Percentiles rank a stretch among this genome's conserved stretches.
These are phyloP conservation scores for Starmera pachycereana DNA, from an alignment of 805 yeast genomes.

Conservation along the genomic window DNA sequence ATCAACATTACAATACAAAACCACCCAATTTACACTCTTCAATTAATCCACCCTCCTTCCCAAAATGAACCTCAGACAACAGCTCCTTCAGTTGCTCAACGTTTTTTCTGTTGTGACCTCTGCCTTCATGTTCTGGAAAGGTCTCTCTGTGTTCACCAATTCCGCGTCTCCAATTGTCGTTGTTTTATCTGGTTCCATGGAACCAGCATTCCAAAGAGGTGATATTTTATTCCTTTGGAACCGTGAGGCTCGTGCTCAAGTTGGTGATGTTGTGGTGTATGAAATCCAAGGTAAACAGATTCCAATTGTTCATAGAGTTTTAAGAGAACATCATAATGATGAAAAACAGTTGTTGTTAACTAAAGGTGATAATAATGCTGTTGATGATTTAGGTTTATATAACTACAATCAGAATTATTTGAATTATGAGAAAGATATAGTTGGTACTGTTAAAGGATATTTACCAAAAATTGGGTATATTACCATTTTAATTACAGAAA, in stretches of 20 bases:
- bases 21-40: not conserved
- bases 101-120: slow-evolving; percentile 75
- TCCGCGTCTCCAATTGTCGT: slow-evolving; percentile 93
- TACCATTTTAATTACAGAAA: slow-evolving; percentile 86
- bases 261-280: slow-evolving; percentile 93
- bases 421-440: slow-evolving; percentile 65
- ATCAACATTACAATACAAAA: not conserved
- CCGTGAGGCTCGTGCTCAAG: slow-evolving; percentile 51
- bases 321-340: slow-evolving; percentile 64
- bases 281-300: slow-evolving; percentile 69
- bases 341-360: slow-evolving; percentile 67
- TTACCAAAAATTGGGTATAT: slow-evolving; percentile 84
- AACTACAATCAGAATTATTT: slow-evolving; percentile 67
- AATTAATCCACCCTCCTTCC: no score
- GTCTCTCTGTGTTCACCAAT: slow-evolving; percentile 62
- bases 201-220: slow-evolving; percentile 98
- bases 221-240: slow-evolving; percentile 91
- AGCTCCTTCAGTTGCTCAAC: slow-evolving; percentile 54
- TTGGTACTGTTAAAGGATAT: slow-evolving; percentile 90
- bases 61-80: slow-evolving; percentile 52
- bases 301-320: slow-evolving; percentile 95
- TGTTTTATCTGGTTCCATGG: slow-evolving; percentile 97
- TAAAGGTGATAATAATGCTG: slow-evolving; percentile 93
- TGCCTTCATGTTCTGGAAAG: slow-evolving; percentile 89
- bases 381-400: slow-evolving; percentile 82